Percentiles rank a stretch among this genome's conserved stretches.
Conservation (phyloP, 345 rosid species). For the Leavenworthia alabamica region DNA sequence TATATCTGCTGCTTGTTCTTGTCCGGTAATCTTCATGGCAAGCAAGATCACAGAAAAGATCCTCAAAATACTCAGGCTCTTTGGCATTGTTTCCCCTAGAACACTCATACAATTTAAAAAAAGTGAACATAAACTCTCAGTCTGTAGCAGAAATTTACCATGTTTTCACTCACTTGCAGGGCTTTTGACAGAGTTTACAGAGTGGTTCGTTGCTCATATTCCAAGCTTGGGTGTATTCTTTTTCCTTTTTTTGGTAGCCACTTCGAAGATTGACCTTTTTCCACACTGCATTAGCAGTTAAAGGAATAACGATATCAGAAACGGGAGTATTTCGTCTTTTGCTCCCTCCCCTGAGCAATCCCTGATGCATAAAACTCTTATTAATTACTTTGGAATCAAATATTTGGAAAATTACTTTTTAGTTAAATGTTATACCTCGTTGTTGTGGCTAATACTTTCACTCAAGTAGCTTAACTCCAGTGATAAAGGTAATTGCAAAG, state of each 20-base stretch:
- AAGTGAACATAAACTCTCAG: background rate
- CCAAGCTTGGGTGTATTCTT: conserved; percentile 83
- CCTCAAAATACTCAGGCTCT: conserved; percentile 89
- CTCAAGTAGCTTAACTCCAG: conserved; percentile 81
- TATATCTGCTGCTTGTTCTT: conserved; percentile 68
- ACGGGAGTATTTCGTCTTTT: conserved; percentile 68
- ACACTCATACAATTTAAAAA: conserved; percentile 1
- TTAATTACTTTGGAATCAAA: conserved; percentile 10
- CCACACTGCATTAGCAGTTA: conserved; percentile 76
- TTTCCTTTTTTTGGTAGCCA: conserved; percentile 56
- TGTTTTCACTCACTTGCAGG: conserved; percentile 55
- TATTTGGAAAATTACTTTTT: background rate
- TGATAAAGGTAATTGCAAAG: conserved; percentile 78
- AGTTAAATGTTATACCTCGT: conserved; percentile 41
- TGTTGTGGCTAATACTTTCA: conserved; percentile 62
- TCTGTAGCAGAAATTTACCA: background rate
- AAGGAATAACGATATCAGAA: conserved; percentile 56
- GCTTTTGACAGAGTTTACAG: conserved; percentile 86
- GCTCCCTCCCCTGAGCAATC: conserved; percentile 85
- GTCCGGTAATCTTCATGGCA: conserved; percentile 87
- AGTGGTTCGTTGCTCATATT: conserved; percentile 62
- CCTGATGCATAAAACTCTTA: conserved; percentile 41
- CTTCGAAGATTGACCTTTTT: conserved; percentile 50
- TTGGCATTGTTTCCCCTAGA: conserved; percentile 66
- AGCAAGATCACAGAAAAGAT: conserved; percentile 73